These are phyloP conservation scores for Pistacia integerrima DNA, from an alignment of 345 rosid species.

Conservation along the genomic window DNA sequence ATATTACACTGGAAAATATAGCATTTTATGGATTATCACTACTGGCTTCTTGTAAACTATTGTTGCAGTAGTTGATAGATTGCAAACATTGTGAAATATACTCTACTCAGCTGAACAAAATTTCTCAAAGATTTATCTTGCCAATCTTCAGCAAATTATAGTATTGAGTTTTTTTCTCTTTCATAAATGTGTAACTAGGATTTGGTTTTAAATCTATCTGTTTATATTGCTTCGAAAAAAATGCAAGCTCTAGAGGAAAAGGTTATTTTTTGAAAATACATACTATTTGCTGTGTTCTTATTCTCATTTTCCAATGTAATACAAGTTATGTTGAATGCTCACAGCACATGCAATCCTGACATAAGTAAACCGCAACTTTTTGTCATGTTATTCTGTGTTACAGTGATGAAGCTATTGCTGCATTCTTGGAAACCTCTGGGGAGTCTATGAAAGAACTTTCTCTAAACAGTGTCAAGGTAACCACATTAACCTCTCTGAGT, in stretches of 20 bases:
- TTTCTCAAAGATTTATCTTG: background rate
- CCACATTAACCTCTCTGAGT: background rate
- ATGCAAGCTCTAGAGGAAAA: background rate
- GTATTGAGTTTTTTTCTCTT: background rate
- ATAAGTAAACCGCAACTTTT: background rate
- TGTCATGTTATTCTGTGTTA: conserved; percentile 5
- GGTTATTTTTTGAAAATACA: background rate
- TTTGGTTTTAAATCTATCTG: background rate
- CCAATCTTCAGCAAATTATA: background rate
- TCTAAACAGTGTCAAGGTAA: conserved; percentile 77
- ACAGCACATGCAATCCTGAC: background rate
- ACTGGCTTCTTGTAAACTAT: background rate
- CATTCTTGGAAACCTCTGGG: conserved; percentile 81
- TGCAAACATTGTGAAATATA: background rate
- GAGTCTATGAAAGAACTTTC: conserved; percentile 62
- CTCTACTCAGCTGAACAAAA: background rate
- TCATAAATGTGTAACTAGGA: background rate
- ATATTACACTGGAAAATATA: background rate
- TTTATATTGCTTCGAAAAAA: background rate
- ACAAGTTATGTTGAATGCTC: conserved; percentile 8
- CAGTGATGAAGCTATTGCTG: conserved; percentile 95
- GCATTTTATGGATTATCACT: background rate
- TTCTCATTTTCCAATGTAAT: background rate
- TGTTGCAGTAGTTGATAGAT: background rate
- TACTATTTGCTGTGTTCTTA: background rate